Evolutionary conservation across 1,284 basidiomycete species (phyloP), one percentile per base, ranked within the genome.

Genomic region (Ganoderma lucidum): DNA sequence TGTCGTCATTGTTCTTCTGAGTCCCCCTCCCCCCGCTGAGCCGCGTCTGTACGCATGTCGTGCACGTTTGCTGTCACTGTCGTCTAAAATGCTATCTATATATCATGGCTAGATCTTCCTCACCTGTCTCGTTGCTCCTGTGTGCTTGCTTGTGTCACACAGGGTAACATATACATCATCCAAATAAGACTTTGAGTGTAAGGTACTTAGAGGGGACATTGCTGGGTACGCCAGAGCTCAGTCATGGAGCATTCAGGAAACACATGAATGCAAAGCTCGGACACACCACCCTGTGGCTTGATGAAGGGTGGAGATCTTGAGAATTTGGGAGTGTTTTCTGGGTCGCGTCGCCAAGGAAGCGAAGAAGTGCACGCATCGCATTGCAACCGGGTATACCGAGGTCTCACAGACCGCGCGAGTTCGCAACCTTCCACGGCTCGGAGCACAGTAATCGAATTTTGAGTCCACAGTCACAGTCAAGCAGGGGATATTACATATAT

Each of bases 401-500:
- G 9, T 32, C 53, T 32, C 30, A 55, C 53, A 1, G 12, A 15
- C 23, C 6, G 6, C 1, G 1, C n/a, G 23, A 9, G 6, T 3
- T 17, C 14, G 15, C 53, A 32, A 1, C 19, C 48, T n/a, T 51
- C 42, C 42, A 44, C 5, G 48, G 3, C 23, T 0, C 14, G 5
- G 23, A 3, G 48, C 10, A 56, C 30, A 10, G 37, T 14, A 23
- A 23, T 23, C 23, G 23, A 23, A 23, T 23, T 23, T 23, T 23
- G 23, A 23, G 23, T 23, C 23, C 23, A 23, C 23, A 23, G 23
- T 19, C 35, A 39, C 6, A 37, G 35, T 8, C 56, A 37, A 9
- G 39, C 59, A 61, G 59, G 39, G 44, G 42, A 70, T 70, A 65
- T 67, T 65, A 41, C 66, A 53, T 28, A 53, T 53, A 53, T 67